phyloP scores from a whole-genome alignment of 2,329 filamentous ascomycete genomes.

The Coniella lustricola region DNA sequence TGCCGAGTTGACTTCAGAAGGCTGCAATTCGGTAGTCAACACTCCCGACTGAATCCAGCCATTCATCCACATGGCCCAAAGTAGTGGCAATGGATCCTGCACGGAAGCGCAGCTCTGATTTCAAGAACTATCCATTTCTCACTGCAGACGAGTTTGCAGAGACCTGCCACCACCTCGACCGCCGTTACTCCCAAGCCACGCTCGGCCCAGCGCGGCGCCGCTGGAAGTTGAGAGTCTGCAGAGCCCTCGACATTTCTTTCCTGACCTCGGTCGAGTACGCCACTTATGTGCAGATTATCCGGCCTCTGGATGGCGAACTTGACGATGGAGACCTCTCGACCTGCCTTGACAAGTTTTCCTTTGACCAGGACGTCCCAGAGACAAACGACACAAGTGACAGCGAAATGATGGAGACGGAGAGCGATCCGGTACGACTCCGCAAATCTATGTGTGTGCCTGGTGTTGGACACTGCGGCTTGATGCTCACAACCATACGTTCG shows the following conservation, averaged over 20 bases:
- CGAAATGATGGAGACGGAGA: slow-evolving; percentile 44
- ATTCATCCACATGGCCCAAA: background rate
- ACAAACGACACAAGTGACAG: slow-evolving; percentile 28
- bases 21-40: background rate
- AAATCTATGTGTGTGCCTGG: background rate
- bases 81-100: background rate
- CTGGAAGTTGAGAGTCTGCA: slow-evolving; percentile 49
- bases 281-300: slow-evolving; percentile 51
- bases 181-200: slow-evolving; percentile 50
- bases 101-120: slow-evolving; percentile 26
- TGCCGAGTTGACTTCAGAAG: too few species aligned
- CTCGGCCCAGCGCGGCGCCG: slow-evolving; percentile 46
- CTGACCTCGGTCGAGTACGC: slow-evolving; percentile 35
- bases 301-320: slow-evolving; percentile 39
- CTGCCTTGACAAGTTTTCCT: slow-evolving; percentile 38
- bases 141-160: slow-evolving; percentile 55
- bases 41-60: background rate
- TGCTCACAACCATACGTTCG: background rate
- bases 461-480: background rate
- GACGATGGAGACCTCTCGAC: slow-evolving; percentile 40
- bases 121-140: slow-evolving; percentile 54
- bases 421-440: slow-evolving; percentile 40
- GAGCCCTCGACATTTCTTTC: slow-evolving; percentile 41
- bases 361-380: slow-evolving; percentile 22
- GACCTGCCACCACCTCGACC: slow-evolving; percentile 56